A percentile compares a stretch with the other conserved stretches of the same genome.
phyloP scores from a whole-genome alignment of 1,139 yeast species.

The Lodderomyces oxycetoniae region DNA sequence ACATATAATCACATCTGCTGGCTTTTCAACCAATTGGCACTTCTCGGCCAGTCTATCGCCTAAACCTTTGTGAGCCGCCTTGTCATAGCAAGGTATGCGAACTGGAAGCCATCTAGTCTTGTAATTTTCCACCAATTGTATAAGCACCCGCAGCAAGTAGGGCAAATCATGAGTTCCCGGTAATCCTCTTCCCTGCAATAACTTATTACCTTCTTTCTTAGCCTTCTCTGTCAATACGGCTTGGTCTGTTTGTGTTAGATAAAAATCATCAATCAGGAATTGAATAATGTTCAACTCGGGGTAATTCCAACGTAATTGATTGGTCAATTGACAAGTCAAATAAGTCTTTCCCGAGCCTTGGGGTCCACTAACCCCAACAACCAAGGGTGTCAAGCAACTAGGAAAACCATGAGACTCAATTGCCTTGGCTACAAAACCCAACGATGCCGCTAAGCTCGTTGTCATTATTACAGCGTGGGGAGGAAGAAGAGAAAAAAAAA shows the following conservation, averaged over 20 bases:
- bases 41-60: slow-evolving; percentile 62
- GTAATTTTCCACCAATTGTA: slow-evolving; percentile 14
- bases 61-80: slow-evolving; percentile 63
- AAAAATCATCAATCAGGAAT: slow-evolving; percentile 83
- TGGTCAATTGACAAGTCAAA: slow-evolving; percentile 45
- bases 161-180: slow-evolving; percentile 90
- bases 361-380: slow-evolving; percentile 78
- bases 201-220: slow-evolving; percentile 36
- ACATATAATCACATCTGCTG: slow-evolving; percentile 62
- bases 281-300: slow-evolving; percentile 45
- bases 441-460: slow-evolving; percentile 16
- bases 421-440: slow-evolving; percentile 18
- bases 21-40: slow-evolving; percentile 35
- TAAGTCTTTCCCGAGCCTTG: slow-evolving; percentile 93
- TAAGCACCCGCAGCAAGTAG: slow-evolving; percentile 17
- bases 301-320: slow-evolving; percentile 29
- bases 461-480: slow-evolving; percentile 12
- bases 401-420: slow-evolving; percentile 18
- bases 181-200: slow-evolving; percentile 76
- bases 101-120: slow-evolving; percentile 19
- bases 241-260: slow-evolving; percentile 64
- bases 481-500: slow-evolving; percentile 2
- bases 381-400: slow-evolving; percentile 35
- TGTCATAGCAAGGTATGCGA: slow-evolving; percentile 70
- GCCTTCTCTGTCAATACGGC: slow-evolving; percentile 33